Conservation (phyloP, 495 filamentous ascomycete species). For the Aspergillus incahuasiensis region DNA sequence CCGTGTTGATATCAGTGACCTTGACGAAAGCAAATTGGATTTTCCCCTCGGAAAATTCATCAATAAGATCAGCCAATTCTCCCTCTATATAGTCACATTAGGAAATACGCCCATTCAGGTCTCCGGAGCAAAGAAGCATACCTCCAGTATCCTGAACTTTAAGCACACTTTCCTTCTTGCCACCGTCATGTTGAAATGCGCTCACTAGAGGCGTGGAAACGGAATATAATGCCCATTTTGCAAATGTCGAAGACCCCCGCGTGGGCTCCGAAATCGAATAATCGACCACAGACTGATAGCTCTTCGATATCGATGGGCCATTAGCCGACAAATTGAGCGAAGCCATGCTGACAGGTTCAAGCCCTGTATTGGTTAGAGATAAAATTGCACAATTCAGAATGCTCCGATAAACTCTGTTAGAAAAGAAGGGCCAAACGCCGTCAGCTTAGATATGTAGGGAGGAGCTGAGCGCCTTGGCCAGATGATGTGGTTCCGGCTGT, state of each 20-base stretch:
- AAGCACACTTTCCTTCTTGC: constrained; percentile 84
- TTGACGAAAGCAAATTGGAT: constrained; percentile 97
- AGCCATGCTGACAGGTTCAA: constrained; percentile 58
- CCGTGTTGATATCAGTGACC: constrained; percentile 90
- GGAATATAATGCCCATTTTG: constrained; percentile 85
- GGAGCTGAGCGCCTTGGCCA: not conserved
- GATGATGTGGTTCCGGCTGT: not conserved
- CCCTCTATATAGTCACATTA: constrained; percentile 58
- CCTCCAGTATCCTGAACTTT: constrained; percentile 91
- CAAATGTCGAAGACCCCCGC: constrained; percentile 63
- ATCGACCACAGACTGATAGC: constrained; percentile 86
- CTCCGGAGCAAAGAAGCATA: constrained; percentile 33
- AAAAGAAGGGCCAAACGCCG: not conserved
- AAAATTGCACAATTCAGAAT: not conserved
- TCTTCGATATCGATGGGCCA: constrained; percentile 85
- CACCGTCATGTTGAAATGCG: constrained; percentile 79
- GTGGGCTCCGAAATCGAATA: constrained; percentile 56
- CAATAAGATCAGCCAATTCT: constrained; percentile 88
- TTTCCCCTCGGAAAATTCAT: constrained; percentile 94
- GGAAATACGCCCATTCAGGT: not conserved
- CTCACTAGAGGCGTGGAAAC: constrained; percentile 86
- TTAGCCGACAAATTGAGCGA: constrained; percentile 88
- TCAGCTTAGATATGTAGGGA: not conserved
- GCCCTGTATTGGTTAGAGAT: not conserved
- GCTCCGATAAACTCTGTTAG: not conserved